phyloP scores from a whole-genome alignment of 1,284 basidiomycete species.

The Ustilago lituana region DNA sequence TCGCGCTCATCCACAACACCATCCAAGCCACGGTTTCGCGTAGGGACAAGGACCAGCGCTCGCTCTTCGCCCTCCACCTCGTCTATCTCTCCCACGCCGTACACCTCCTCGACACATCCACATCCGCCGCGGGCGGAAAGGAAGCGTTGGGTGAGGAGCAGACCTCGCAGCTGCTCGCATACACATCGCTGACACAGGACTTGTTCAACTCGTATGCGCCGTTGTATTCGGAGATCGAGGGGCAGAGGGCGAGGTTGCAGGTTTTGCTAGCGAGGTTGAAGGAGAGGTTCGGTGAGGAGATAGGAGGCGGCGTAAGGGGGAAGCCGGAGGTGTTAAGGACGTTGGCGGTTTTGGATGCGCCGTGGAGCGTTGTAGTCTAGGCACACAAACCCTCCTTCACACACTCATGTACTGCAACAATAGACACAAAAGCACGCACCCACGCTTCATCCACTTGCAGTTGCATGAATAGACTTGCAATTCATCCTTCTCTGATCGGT shows the following conservation, averaged over 20 bases:
- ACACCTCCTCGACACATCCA: background rate
- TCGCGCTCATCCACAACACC: slow-evolving; percentile 17
- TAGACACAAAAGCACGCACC: no score
- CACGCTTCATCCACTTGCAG: no score
- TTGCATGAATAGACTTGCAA: no score
- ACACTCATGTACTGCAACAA: no score
- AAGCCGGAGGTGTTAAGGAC: background rate
- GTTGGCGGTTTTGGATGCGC: slow-evolving; percentile 21
- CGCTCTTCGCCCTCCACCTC: slow-evolving; percentile 26
- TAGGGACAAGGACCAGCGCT: slow-evolving; percentile 8
- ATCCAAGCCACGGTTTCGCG: slow-evolving; percentile 16
- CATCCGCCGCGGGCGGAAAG: background rate
- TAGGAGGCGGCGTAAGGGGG: background rate
- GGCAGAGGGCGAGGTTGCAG: background rate
- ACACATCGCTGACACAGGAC: slow-evolving; percentile 19
- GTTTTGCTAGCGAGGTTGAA: slow-evolving; percentile 2
- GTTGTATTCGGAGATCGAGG: slow-evolving; percentile 20
- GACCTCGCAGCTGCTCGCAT: slow-evolving; percentile 18
- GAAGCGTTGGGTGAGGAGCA: slow-evolving; percentile 7
- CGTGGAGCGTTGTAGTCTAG: slow-evolving; percentile 9
- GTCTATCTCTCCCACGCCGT: slow-evolving; percentile 21
- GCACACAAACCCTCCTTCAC: no score
- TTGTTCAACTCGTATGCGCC: slow-evolving; percentile 16
- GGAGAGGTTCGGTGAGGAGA: background rate
- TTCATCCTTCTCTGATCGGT: no score